Conservation (phyloP, 192 early-diverging fungal genomes). For the Phycomyces nitens region DNA sequence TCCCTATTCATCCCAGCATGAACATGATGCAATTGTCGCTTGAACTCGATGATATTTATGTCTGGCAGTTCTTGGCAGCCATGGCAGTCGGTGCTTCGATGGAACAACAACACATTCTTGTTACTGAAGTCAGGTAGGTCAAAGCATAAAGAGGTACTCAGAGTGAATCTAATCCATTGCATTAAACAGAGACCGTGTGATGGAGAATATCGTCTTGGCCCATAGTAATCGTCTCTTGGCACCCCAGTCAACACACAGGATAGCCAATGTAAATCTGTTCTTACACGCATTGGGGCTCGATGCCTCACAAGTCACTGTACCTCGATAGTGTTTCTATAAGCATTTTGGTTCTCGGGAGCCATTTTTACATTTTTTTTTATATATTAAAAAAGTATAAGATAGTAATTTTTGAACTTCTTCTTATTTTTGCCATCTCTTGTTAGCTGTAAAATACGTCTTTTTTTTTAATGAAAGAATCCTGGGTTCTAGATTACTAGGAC, state of each 20-base stretch:
- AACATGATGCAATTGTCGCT: slow-evolving; percentile 34
- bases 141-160: not conserved
- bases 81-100: slow-evolving; percentile 91
- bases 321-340: slow-evolving; percentile 2
- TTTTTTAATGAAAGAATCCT: too few species aligned
- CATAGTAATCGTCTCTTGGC: slow-evolving; percentile 54
- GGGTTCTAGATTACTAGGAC: too few species aligned
- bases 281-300: slow-evolving; percentile 93
- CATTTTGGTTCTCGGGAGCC: too few species aligned
- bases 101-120: slow-evolving; percentile 90
- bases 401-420: too few species aligned
- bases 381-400: too few species aligned
- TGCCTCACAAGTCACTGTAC: slow-evolving; percentile 67
- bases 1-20: slow-evolving; percentile 37
- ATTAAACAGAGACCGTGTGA: slow-evolving; percentile 65
- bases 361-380: too few species aligned
- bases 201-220: slow-evolving; percentile 71
- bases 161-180: not conserved
- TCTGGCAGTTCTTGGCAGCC: slow-evolving; percentile 97
- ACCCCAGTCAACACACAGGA: slow-evolving; percentile 61
- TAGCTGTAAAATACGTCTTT: too few species aligned
- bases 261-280: slow-evolving; percentile 90
- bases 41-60: slow-evolving; percentile 77
- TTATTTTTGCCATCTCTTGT: too few species aligned
- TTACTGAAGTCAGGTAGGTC: slow-evolving; percentile 80